Percentiles rank a stretch among this genome's conserved stretches.
phyloP scores from a whole-genome alignment of 2,329 filamentous ascomycete genomes.

The Macrophomina tecta region DNA sequence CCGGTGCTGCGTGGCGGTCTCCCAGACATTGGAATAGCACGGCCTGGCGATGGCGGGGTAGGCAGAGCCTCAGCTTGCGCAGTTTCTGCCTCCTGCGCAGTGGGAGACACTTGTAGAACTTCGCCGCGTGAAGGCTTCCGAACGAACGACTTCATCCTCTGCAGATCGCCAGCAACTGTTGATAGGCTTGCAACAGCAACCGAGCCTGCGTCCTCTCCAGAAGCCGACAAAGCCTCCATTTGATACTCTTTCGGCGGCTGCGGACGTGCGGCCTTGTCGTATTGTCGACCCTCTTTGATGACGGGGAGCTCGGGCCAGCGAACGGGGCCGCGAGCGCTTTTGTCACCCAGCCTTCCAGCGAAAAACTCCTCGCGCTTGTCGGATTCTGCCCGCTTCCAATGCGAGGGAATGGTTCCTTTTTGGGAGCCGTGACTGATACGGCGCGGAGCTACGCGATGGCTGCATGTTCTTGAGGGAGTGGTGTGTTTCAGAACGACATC shows the following conservation, averaged over 20 bases:
- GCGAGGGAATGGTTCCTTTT: background rate
- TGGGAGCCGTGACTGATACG: background rate
- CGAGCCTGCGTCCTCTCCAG: constrained; percentile 7
- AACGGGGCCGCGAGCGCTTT: constrained; percentile 7
- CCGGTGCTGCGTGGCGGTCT: constrained; percentile 8
- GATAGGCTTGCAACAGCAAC: constrained; percentile 26
- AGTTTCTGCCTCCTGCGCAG: background rate
- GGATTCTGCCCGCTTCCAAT: background rate
- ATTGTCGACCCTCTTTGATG: constrained; percentile 12
- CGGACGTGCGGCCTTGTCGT: constrained; percentile 14
- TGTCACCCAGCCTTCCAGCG: background rate
- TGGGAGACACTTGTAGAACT: background rate
- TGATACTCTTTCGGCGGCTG: constrained; percentile 13
- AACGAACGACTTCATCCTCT: constrained; percentile 28
- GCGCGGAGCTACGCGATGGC: background rate
- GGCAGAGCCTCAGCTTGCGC: constrained; percentile 3
- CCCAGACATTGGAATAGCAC: background rate
- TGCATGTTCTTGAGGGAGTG: background rate
- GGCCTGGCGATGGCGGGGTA: constrained; percentile 11
- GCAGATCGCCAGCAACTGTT: constrained; percentile 13
- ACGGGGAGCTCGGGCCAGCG: constrained; percentile 12
- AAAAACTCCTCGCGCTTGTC: background rate
- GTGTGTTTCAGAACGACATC: background rate
- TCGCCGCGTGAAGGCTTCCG: constrained; percentile 24
- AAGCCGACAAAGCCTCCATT: constrained; percentile 19